Evolutionary conservation across 2,329 filamentous ascomycete species (phyloP).

Genomic region (Eutypella sp.): DNA sequence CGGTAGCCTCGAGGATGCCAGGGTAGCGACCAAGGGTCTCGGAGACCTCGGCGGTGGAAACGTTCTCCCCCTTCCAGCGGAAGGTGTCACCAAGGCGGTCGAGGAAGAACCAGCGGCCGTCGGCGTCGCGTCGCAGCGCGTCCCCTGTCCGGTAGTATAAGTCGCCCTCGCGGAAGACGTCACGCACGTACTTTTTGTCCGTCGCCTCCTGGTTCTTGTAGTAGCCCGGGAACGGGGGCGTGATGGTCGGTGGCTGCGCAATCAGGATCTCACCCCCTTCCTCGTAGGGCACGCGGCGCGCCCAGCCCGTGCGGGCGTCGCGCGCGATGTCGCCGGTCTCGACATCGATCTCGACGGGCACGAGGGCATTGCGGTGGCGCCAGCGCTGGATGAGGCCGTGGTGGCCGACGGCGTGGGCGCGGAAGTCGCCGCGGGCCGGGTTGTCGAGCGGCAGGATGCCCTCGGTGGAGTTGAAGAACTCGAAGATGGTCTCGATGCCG

Average conservation of each 20-base stretch:
- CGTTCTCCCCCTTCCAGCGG: conserved; percentile 69
- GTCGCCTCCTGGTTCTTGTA: conserved; percentile 62
- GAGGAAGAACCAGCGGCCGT: conserved; percentile 66
- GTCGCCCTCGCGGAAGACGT: conserved; percentile 65
- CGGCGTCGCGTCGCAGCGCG: conserved; percentile 53
- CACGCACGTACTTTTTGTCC: conserved; percentile 56
- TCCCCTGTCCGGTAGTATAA: conserved; percentile 66
- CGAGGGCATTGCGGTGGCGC: conserved; percentile 46
- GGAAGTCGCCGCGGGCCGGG: conserved; percentile 55
- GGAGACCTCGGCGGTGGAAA: conserved; percentile 62
- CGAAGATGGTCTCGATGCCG: conserved; percentile 55
- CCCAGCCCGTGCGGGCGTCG: conserved; percentile 64
- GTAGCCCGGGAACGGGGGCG: conserved; percentile 63
- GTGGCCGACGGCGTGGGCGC: conserved; percentile 62
- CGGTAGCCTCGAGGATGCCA: conserved; percentile 60
- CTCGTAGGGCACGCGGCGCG: conserved; percentile 55
- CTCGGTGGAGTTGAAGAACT: conserved; percentile 78
- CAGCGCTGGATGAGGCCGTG: conserved; percentile 59
- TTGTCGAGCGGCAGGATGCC: conserved; percentile 62
- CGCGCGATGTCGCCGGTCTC: conserved; percentile 63
- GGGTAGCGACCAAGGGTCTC: conserved; percentile 57
- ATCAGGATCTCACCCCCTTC: conserved; percentile 73
- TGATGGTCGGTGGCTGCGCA: conserved; percentile 44
- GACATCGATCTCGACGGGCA: conserved; percentile 65
- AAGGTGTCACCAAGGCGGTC: conserved; percentile 69